A percentile compares a stretch with the other conserved stretches of the same genome.
phyloP scores from a whole-genome alignment of 2,329 filamentous ascomycete genomes.

The Pseudodiploospora longispora region DNA sequence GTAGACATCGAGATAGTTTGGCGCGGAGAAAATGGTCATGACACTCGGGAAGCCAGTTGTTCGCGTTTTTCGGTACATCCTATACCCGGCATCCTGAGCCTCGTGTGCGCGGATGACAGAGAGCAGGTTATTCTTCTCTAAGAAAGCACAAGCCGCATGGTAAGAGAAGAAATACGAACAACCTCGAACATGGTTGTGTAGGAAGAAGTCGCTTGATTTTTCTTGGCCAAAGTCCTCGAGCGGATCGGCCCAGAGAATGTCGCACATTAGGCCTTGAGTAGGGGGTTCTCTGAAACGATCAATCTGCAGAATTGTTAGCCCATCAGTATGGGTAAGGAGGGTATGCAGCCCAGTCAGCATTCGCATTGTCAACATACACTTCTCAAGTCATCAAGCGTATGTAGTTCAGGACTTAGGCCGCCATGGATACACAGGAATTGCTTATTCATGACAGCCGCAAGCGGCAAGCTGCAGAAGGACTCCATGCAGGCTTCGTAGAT shows the following conservation, averaged over 20 bases:
- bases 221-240: conserved; percentile 98
- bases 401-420: conserved; percentile 88
- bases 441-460: conserved; percentile 99
- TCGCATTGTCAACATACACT: conserved; percentile 46
- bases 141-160: conserved; percentile 89
- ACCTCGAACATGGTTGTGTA: conserved; percentile 96
- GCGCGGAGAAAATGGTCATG: conserved; percentile 99
- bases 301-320: conserved; percentile 49
- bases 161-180: conserved; percentile 99
- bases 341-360: not conserved
- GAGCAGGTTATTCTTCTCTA: conserved; percentile 97
- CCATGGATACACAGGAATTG: conserved; percentile 98
- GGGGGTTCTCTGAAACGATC: conserved; percentile 97
- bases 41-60: conserved; percentile 98
- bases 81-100: conserved; percentile 94
- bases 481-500: conserved; percentile 98
- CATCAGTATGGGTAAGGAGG: not conserved
- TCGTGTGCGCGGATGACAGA: conserved; percentile 97
- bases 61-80: conserved; percentile 98
- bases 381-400: conserved; percentile 91
- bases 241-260: conserved; percentile 97
- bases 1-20: conserved; percentile 98
- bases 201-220: conserved; percentile 94
- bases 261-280: conserved; percentile 97
- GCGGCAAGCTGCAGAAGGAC: conserved; percentile 86